Evolutionary conservation across 2,329 filamentous ascomycete genomes (phyloP).

Genomic region (Didymellaceae sp.): DNA sequence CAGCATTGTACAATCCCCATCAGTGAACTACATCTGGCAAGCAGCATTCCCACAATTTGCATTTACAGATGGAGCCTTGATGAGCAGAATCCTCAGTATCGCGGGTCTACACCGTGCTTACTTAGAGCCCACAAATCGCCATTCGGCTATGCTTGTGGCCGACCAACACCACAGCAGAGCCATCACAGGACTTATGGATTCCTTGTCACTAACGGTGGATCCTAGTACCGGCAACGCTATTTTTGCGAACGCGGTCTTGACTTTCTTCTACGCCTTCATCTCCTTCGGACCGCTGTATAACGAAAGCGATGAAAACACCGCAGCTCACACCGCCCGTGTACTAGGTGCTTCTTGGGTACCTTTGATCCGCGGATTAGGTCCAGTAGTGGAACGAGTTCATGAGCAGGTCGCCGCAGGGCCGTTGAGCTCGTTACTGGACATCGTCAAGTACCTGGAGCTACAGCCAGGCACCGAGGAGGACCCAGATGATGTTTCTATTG

Average conservation of each 20-base stretch:
- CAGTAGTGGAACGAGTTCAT: constrained; percentile 15
- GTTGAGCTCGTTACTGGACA: constrained; percentile 17
- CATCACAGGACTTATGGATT: constrained; percentile 17
- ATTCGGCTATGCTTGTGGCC: constrained; percentile 12
- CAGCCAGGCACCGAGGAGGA: constrained; percentile 8
- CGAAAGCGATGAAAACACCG: neutral
- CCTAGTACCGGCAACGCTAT: constrained; percentile 12
- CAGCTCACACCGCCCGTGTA: constrained; percentile 16
- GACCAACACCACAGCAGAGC: constrained; percentile 22
- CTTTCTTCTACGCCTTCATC: constrained; percentile 21
- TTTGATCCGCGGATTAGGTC: constrained; percentile 20
- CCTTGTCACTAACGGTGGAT: constrained; percentile 4
- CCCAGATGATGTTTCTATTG: constrained; percentile 17
- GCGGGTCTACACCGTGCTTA: constrained; percentile 24
- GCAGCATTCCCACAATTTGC: constrained; percentile 16
- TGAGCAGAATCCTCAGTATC: constrained; percentile 26
- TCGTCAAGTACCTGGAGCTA: constrained; percentile 22
- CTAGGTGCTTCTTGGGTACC: constrained; percentile 32
- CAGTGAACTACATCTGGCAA: constrained; percentile 23
- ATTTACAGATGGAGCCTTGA: constrained; percentile 17
- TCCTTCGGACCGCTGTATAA: constrained; percentile 26
- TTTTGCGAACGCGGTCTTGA: constrained; percentile 21
- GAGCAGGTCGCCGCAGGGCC: constrained; percentile 21
- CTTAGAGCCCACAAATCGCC: constrained; percentile 17
- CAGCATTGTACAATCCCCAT: constrained; percentile 18